Conservation (phyloP, 768 basidiomycete genomes). For the Tylopilus felleus region DNA sequence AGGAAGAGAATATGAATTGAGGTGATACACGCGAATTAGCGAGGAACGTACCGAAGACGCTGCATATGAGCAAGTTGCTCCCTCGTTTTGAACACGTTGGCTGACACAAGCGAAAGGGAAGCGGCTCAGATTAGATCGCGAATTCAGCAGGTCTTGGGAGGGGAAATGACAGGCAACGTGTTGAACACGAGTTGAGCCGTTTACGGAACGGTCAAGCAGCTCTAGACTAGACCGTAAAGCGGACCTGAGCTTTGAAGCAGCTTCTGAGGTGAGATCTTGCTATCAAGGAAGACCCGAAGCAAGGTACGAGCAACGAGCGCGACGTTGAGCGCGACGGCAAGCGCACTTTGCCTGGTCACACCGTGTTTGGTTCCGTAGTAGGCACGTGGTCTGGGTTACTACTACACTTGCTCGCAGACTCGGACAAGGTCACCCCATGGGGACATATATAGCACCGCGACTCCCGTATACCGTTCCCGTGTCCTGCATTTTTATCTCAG, state of each 20-base stretch:
- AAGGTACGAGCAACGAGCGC: neutral
- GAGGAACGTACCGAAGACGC: conserved; percentile 71
- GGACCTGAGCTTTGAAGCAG: neutral
- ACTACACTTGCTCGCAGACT: neutral
- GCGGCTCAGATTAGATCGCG: conserved; percentile 33
- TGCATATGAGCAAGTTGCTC: conserved; percentile 49
- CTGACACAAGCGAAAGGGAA: conserved; percentile 27
- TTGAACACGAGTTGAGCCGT: conserved; percentile 61
- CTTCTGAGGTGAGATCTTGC: neutral
- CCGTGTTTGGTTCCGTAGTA: neutral
- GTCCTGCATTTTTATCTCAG: neutral
- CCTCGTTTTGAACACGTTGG: conserved; percentile 75
- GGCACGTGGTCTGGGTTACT: conserved; percentile 5
- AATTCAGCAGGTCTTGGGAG: conserved; percentile 12
- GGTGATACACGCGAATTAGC: conserved; percentile 27
- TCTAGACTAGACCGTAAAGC: neutral
- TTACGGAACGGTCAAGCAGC: conserved; percentile 27
- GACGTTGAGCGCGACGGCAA: neutral
- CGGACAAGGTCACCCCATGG: conserved; percentile 1
- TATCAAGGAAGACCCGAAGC: neutral
- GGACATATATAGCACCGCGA: neutral
- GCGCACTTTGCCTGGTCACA: neutral
- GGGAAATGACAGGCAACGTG: conserved; percentile 62
- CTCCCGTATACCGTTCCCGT: neutral
- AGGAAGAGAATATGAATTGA: conserved; percentile 22